Evolutionary conservation across 225 moss, liverwort and hornwort genomes (phyloP), one percentile per base, ranked within the genome.

Genomic region (Physcomitrellopsis africana): DNA sequence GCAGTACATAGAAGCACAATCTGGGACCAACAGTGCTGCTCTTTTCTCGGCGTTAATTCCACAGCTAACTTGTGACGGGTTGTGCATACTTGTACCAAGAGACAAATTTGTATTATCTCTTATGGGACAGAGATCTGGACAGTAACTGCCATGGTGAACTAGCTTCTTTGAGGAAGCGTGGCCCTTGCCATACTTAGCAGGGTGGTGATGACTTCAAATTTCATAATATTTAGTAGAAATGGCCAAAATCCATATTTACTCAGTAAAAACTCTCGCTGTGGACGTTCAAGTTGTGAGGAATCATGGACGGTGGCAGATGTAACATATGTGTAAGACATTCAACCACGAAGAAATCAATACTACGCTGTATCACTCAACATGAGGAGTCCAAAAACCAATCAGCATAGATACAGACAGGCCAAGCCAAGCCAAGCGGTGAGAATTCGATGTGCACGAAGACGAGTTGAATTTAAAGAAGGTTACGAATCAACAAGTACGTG

Each of bases 81-180:
- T 18, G 9, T 60, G 14, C 63, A 80, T 83, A 80, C 76, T 68
- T 68, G 73, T 62, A 68, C 72, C 63, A 63, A 51, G 72, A 64
- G 80, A 51, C 59, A 80, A 41, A 76, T 64, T 45, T 37, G 32
- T 37, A 1, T 37, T 37, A 37, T 37, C 32, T 37, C 32, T 37
- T 37, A 5, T 2, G 32, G 0, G 32, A 37, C 32, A 37, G 32
- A 37, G 32, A 37, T 37, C 32, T 37, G 32, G 4, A 37, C 32
- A 37, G 32, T 4, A 37, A 37, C 32, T 37, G 32, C 32, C 32
- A 4, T 37, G 32, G 7, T 37, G 1, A 37, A 37, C 32, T 37
- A 37, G 32, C 4, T 37, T 5, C 32, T 37, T 24, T 7, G 32
- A 37, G 32, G 7, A 37, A 5, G 32, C 5, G 32, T 37, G 32